Evolutionary conservation across 352 stramenopile species (phyloP), one percentile per base, ranked within the genome.

Genomic region (Blastocystis hominis): DNA sequence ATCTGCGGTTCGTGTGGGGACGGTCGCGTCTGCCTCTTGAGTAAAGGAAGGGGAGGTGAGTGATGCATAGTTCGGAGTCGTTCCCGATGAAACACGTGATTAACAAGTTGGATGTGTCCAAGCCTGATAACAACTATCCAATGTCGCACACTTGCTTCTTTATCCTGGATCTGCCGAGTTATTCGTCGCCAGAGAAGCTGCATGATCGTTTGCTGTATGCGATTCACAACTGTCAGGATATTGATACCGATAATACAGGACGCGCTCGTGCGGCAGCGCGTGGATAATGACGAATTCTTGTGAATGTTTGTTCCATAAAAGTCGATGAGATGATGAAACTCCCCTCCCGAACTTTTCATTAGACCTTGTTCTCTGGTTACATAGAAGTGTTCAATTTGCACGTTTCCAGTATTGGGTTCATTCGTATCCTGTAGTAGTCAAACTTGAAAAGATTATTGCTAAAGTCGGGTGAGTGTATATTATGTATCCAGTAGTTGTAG

Each of bases 201-300:
- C 56, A 63, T 42, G 86, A 91, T 46, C 90, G 90, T 44, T 61
- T 97, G 34, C 86, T 93, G 15, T 97, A 96, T 69, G 94, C 94
- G 44, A 97, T 97, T 64, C 94, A 95, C 90, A 96, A 97, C 89
- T 97, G 94, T 90, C 92, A 94, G 86, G 93, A 95, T 89, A 96
- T 97, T 80, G 94, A 97, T 86, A 93, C 91, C 5, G 93, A 96
- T 77, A 42, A 87, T 24, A 87, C 75, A 91, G 92, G 15, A 91
- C 34, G 47, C 54, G 77, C 77, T 10, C 36, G 47, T 17, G 77
- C 24, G 34, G 77, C 77, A 44, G 77, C 77, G 56, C 66, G 68
- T 84, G 47, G 54, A 47, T 84, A 66, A 53, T 46, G 1, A 13
- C 20, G 20, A 38, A 38, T 59, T 20, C 50, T n/a, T 59, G 13